Conservation (phyloP, 2,329 filamentous ascomycete species). For the Aspergillus tubingensis region DNA sequence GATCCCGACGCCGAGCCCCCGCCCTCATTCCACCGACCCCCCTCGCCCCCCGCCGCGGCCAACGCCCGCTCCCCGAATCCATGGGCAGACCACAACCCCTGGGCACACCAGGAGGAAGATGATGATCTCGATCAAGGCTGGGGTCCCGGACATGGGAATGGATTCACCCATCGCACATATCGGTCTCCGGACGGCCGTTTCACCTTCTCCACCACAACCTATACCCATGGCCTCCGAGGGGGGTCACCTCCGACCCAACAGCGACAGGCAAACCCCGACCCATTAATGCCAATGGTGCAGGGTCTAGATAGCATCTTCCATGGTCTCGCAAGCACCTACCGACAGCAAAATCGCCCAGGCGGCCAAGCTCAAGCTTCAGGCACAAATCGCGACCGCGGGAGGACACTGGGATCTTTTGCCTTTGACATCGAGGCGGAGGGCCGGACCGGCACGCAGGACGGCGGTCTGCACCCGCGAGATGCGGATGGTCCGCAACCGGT, state of each 20-base stretch:
- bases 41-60: constrained; percentile 19
- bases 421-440: constrained; percentile 8
- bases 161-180: constrained; percentile 40
- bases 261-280: constrained; percentile 24
- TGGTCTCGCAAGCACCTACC: constrained; percentile 43
- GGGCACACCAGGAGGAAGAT: constrained; percentile 48
- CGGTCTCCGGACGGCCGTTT: constrained; percentile 52
- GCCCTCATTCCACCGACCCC: constrained; percentile 27
- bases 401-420: constrained; percentile 7
- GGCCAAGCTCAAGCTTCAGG: neutral
- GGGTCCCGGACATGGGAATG: constrained; percentile 22
- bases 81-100: constrained; percentile 51
- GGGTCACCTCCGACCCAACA: constrained; percentile 16
- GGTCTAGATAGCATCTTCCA: constrained; percentile 51
- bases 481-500: constrained; percentile 52
- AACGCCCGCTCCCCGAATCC: constrained; percentile 31
- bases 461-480: constrained; percentile 53
- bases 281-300: constrained; percentile 32
- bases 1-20: constrained; percentile 23
- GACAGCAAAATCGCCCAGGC: constrained; percentile 11
- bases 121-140: constrained; percentile 36
- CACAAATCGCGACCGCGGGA: neutral
- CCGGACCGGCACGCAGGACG: constrained; percentile 12
- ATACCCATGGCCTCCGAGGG: constrained; percentile 28
- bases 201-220: constrained; percentile 39